phyloP scores from a whole-genome alignment of 2,329 filamentous ascomycete genomes.

The Penicillium sp. region DNA sequence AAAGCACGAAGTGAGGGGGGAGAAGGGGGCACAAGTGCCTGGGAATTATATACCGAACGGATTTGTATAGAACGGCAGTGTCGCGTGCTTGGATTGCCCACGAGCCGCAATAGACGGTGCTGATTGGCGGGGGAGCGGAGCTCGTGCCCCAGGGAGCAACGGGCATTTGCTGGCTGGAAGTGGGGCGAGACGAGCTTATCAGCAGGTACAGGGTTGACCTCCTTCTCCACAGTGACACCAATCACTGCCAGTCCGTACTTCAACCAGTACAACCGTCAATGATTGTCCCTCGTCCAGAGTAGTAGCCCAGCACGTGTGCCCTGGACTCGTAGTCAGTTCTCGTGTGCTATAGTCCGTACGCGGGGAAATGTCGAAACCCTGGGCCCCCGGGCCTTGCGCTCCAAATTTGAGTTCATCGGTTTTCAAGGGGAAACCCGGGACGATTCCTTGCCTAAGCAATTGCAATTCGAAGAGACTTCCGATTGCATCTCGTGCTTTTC shows the following conservation, averaged over 20 bases:
- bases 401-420: neutral
- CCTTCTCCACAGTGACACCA: neutral
- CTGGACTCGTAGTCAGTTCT: slow-evolving; percentile 7
- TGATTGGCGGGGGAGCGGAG: slow-evolving; percentile 28
- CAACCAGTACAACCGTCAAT: neutral
- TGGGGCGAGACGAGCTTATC: slow-evolving; percentile 23
- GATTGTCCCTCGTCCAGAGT: slow-evolving; percentile 10
- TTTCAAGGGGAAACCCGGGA: neutral
- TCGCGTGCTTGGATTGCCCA: slow-evolving; percentile 39
- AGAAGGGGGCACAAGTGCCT: neutral
- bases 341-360: neutral
- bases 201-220: neutral
- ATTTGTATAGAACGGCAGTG: slow-evolving; percentile 21
- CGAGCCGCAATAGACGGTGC: slow-evolving; percentile 21
- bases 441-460: neutral
- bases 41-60: slow-evolving; percentile 14
- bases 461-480: neutral
- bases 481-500: neutral
- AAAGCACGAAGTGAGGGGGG: neutral
- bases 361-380: neutral
- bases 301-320: slow-evolving; percentile 24
- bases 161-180: slow-evolving; percentile 26
- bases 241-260: neutral
- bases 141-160: slow-evolving; percentile 25
- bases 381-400: neutral